Evolutionary conservation across 176 grass and related monocot genomes (phyloP), one percentile per base, ranked within the genome.

Genomic region (Juncus inflexus): DNA sequence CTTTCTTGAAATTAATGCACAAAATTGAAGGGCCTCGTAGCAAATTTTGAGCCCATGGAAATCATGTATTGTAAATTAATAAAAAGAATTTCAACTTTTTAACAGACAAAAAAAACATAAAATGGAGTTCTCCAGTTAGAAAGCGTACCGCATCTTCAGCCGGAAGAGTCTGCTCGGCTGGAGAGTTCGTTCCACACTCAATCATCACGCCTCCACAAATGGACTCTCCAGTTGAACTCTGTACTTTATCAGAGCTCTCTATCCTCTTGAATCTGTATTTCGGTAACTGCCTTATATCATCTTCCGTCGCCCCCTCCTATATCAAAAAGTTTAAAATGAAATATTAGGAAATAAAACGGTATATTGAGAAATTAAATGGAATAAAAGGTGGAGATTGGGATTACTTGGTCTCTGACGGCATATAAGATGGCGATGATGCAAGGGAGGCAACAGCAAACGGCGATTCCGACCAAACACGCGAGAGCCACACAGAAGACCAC

Each of bases 341-440:
- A 64, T 8, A 64, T 52, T 35, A 51, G 37, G 13, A 61, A 74
- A 53, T 12, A 4, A 77, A 63, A 53, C 1, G 66, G 5, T 11
- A 15, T 13, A 67, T 61, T 58, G 19, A 37, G 39, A 16, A 52
- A 64, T 42, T 76, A 60, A 15, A 47, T 13, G 58, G 62, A 52
- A 11, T 2, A 66, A 9, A 58, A 50, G 12, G 69, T 64, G 3
- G 56, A 49, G 14, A 77, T 57, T 12, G 51, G 37, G 38, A 66
- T 66, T 87, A 97, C 94, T 87, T 97, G 94, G 84, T 97, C 88
- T 50, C 85, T 85, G 50, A 97, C 88, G 79, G 88, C 88, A 80
- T 97, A 97, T 40, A 97, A 78, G 50, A 97, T 83, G 43, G 94
- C 94, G 82, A 97, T 97, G 75, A 97, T 97, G 78, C 94, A 97